phyloP scores from a whole-genome alignment of 257 asterid species.

The Haberlea rhodopensis region DNA sequence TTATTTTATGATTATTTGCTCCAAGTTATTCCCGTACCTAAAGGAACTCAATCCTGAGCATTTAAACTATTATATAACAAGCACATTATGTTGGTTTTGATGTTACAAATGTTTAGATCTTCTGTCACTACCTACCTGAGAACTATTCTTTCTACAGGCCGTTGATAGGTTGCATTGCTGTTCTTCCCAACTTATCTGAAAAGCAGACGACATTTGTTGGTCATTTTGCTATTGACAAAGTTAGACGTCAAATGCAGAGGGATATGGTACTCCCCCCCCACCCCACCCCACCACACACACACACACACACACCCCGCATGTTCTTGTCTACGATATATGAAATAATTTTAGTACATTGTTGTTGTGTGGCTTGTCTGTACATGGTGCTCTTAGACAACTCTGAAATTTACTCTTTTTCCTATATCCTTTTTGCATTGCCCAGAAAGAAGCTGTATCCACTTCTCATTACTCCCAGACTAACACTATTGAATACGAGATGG shows the following conservation, averaged over 20 bases:
- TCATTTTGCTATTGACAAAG: slow-evolving; percentile 53
- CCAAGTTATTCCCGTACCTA: background rate
- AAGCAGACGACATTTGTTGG: slow-evolving; percentile 50
- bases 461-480: slow-evolving; percentile 84
- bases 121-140: slow-evolving; percentile 18
- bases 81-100: background rate
- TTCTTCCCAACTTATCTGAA: slow-evolving; percentile 37
- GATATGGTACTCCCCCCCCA: slow-evolving; percentile 51
- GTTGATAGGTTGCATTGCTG: slow-evolving; percentile 45
- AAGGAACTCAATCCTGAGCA: too few relatives aligned
- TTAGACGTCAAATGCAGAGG: slow-evolving; percentile 51
- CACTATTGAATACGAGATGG: slow-evolving; percentile 83
- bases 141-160: slow-evolving; percentile 51
- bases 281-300: too few relatives aligned
- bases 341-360: too few relatives aligned
- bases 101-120: slow-evolving; percentile 1
- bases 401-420: background rate
- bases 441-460: slow-evolving; percentile 81
- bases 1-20: background rate
- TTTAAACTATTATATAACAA: background rate
- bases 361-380: too few relatives aligned
- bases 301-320: too few relatives aligned
- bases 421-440: slow-evolving; percentile 24
- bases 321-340: too few relatives aligned
- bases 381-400: too few relatives aligned